Conservation (phyloP, 2,329 filamentous ascomycete species). For the Neofusicoccum sp. region DNA sequence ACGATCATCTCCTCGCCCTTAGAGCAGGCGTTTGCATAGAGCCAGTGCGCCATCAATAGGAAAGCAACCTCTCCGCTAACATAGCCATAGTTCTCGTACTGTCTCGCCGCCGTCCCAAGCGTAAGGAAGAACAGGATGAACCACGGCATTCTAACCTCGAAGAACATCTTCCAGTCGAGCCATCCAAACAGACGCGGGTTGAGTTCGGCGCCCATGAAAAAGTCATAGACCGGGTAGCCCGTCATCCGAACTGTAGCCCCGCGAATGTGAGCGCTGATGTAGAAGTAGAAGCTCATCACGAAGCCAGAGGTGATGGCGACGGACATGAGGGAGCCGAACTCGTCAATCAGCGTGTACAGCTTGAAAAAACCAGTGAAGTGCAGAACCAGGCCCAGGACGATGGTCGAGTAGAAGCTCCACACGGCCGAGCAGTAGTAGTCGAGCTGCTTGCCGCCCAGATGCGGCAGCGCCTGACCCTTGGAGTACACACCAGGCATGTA, state of each 20-base stretch:
- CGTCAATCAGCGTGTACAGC: conserved; percentile 88
- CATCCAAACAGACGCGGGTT: conserved; percentile 85
- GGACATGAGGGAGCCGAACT: conserved; percentile 90
- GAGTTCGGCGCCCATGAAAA: conserved; percentile 87
- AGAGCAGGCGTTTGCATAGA: conserved; percentile 89
- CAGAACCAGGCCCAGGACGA: conserved; percentile 68
- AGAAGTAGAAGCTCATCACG: conserved; percentile 79
- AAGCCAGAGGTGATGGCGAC: conserved; percentile 93
- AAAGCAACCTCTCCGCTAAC: conserved; percentile 84
- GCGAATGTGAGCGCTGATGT: conserved; percentile 78
- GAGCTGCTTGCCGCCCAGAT: conserved; percentile 82
- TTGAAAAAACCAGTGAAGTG: conserved; percentile 86
- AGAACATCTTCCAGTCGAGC: conserved; percentile 94
- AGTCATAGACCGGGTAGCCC: conserved; percentile 77
- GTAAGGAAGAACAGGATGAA: conserved; percentile 83
- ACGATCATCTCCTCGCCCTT: conserved; percentile 92
- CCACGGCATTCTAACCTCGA: conserved; percentile 90
- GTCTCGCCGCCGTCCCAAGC: conserved; percentile 74
- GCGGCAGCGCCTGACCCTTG: conserved; percentile 84
- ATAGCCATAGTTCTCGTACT: conserved; percentile 84
- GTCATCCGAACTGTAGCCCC: conserved; percentile 93
- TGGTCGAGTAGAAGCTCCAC: conserved; percentile 83
- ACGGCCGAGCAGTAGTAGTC: conserved; percentile 94
- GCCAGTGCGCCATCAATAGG: conserved; percentile 84
- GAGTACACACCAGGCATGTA: conserved; percentile 83